Evolutionary conservation across 1,284 basidiomycete species (phyloP).

Genomic region (Malassezia yamatoensis): DNA sequence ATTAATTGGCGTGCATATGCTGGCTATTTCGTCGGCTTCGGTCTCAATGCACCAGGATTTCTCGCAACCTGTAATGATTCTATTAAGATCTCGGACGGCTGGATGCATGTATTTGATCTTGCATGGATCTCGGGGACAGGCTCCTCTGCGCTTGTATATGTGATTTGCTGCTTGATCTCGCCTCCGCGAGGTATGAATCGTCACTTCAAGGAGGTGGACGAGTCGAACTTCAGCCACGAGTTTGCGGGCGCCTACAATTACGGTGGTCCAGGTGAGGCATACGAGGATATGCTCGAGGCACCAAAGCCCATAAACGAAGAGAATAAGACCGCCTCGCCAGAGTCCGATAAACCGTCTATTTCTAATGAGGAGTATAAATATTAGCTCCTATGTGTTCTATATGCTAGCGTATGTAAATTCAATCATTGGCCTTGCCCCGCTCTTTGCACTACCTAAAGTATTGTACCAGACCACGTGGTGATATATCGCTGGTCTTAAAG

Average conservation of each 20-base stretch:
- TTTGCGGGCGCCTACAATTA: constrained; percentile 9
- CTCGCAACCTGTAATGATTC: not conserved
- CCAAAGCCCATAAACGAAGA: too few relatives aligned
- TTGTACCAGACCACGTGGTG: too few relatives aligned
- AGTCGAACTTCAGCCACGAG: not conserved
- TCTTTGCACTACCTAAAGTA: too few relatives aligned
- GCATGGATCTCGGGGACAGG: constrained; percentile 9
- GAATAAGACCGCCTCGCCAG: not conserved
- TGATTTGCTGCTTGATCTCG: not conserved
- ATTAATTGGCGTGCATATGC: constrained; percentile 58
- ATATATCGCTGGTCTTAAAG: too few relatives aligned
- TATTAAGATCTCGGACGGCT: not conserved
- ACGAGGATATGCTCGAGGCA: not conserved
- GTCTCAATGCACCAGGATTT: constrained; percentile 69
- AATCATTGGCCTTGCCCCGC: too few relatives aligned
- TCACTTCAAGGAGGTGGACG: constrained; percentile 12
- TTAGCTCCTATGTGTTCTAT: too few relatives aligned
- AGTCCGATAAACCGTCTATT: too few relatives aligned
- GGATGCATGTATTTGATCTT: constrained; percentile 9
- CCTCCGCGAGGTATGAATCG: constrained; percentile 4
- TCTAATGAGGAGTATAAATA: too few relatives aligned
- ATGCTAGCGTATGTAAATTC: too few relatives aligned
- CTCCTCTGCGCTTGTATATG: not conserved
- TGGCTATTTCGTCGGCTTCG: constrained; percentile 64
- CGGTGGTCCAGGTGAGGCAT: constrained; percentile 4